phyloP scores from a whole-genome alignment of 306 rosid genomes.

The Phaseolus lunatus region DNA sequence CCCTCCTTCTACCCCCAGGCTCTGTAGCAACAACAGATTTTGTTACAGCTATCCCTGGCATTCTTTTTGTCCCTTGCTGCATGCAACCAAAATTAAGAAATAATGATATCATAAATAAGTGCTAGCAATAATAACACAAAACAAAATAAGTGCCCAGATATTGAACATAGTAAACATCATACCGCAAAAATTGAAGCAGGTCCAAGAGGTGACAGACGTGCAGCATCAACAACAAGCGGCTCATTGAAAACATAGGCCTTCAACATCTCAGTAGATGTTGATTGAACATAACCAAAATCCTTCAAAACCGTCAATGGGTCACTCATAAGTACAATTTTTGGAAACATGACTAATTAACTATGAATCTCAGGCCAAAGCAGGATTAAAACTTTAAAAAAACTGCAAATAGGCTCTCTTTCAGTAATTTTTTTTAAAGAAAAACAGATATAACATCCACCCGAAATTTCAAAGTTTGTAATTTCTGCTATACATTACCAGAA shows the following conservation, averaged over 20 bases:
- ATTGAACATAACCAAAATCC: constrained; percentile 90
- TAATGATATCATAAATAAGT: background rate
- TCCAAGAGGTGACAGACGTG: constrained; percentile 74
- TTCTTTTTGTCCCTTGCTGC: constrained; percentile 87
- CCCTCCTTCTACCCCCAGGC: constrained; percentile 86
- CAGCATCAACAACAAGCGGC: constrained; percentile 68
- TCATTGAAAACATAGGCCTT: constrained; percentile 84
- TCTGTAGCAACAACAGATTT: constrained; percentile 88
- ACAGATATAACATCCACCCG: constrained; percentile 28
- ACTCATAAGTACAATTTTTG: constrained; percentile 28
- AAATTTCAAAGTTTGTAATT: constrained; percentile 21
- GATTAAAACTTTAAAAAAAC: constrained; percentile 8
- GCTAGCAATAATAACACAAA: constrained; percentile 28
- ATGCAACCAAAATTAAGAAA: constrained; percentile 49
- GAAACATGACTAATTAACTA: constrained; percentile 33
- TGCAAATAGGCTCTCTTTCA: background rate
- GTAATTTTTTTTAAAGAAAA: constrained; percentile 7
- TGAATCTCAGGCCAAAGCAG: constrained; percentile 40
- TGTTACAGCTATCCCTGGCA: constrained; percentile 91
- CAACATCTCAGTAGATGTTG: constrained; percentile 87
- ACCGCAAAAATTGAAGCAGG: constrained; percentile 73
- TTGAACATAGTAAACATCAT: constrained; percentile 41
- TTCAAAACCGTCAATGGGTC: constrained; percentile 50
- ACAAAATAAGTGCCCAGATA: background rate
- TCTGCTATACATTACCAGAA: constrained; percentile 14